Evolutionary conservation across 1,284 basidiomycete species (phyloP).

Genomic region (Phylloboletellus chloephorus): DNA sequence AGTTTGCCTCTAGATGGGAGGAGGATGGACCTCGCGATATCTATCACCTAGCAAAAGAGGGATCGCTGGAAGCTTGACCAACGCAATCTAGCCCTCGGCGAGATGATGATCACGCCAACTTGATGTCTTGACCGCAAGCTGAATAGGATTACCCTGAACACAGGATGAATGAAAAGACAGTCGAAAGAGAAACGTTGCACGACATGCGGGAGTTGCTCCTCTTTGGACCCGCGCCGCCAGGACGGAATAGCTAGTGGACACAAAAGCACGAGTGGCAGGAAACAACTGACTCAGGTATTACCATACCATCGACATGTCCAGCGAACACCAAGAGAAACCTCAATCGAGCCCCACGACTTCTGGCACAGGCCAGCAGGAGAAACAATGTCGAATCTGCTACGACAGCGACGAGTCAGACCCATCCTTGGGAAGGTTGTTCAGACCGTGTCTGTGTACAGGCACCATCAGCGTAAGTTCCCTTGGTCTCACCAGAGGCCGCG

Average conservation of each 20-base stretch:
- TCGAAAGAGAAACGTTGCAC: no score
- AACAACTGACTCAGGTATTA: no score
- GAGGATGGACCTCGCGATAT: no score
- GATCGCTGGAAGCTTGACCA: no score
- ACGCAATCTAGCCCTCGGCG: no score
- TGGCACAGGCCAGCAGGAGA: conserved; percentile 32
- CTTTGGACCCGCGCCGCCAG: conserved; percentile 5
- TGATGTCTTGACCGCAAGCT: no score
- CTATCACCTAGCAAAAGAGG: no score
- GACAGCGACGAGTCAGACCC: conserved; percentile 52
- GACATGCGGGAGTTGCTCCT: conserved; percentile 1
- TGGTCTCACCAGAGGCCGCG: conserved; percentile 5
- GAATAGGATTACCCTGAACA: no score
- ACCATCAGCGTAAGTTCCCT: conserved; percentile 62
- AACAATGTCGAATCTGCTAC: conserved; percentile 72
- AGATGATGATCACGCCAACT: no score
- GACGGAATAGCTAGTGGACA: background rate
- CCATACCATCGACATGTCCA: conserved; percentile 18
- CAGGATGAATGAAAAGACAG: no score
- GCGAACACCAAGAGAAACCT: conserved; percentile 15
- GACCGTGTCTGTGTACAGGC: conserved; percentile 73
- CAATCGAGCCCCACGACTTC: conserved; percentile 2
- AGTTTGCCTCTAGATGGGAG: no score
- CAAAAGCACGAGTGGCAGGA: conserved; percentile 7
- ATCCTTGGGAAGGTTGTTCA: conserved; percentile 63